Evolutionary conservation across 148 eudicot genomes (phyloP).

Genomic region (Camellia japonica): DNA sequence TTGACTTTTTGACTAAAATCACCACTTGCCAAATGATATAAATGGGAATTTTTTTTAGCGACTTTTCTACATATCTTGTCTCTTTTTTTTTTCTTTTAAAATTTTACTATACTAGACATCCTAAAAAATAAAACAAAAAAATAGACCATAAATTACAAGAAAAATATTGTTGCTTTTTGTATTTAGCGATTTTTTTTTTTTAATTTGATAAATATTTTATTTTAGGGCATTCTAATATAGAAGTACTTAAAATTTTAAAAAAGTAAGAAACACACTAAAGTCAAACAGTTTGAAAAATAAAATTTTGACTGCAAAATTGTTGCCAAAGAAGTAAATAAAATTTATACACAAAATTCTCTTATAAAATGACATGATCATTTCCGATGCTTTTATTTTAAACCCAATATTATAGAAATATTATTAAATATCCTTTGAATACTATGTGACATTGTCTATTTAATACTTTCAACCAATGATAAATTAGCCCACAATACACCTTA

Average conservation of each 20-base stretch:
- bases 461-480: too few relatives aligned
- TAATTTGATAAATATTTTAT: neutral
- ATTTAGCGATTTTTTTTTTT: neutral
- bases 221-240: neutral
- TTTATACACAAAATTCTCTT: neutral
- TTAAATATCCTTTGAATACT: too few relatives aligned
- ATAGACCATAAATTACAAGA: neutral
- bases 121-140: neutral
- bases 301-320: neutral
- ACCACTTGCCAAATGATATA: neutral
- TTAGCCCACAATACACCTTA: too few relatives aligned
- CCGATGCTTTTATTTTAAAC: too few relatives aligned
- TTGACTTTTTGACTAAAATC: neutral
- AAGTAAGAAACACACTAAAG: neutral
- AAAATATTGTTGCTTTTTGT: neutral
- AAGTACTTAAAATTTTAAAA: neutral
- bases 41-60: neutral
- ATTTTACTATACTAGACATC: neutral
- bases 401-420: too few relatives aligned
- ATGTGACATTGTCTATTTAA: too few relatives aligned
- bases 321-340: neutral
- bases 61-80: neutral
- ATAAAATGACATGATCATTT: neutral
- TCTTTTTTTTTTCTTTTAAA: too few relatives aligned
- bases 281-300: too few relatives aligned